Evolutionary conservation across 306 rosid species (phyloP), one percentile per base, ranked within the genome.

Genomic region (Cicer judaicum): DNA sequence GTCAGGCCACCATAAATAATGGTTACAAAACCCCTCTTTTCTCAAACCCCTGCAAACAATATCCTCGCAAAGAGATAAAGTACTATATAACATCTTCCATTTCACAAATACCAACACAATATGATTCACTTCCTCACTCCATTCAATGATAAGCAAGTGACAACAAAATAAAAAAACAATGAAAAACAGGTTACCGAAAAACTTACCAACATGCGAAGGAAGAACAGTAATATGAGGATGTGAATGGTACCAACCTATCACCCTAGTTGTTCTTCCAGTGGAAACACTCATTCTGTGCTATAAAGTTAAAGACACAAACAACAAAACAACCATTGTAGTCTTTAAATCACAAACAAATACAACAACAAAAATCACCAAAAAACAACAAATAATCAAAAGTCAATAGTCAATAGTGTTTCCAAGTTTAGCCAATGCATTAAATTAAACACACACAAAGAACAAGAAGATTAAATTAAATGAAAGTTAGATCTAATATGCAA

Each of bases 191-290:
- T 59, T 10, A n/a, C 16, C 53, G 48, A 19, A 77, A 75, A 18
- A 74, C 98, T 69, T 66, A 90, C 98, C 97, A 44, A 95, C 99
- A 76, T 95, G 99, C 10, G 99, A 95, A 75, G 99, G 99, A 73
- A 92, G 96, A 79, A 95, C 99, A 14, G 99, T 95, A 64, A 95
- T 95, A 84, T 92, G 99, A 70, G 99, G 99, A 79, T 95, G 99
- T 10, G 99, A 95, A 78, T 95, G 99, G 85, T 95, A 95, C 99
- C 99, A 95, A 54, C 99, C 99, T 68, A 95, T 95, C 60, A 95
- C 99, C 73, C 99, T 86, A 3, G 99, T 95, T 18, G 92, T 90
- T 80, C 89, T 89, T 66, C 99, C 98, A 1, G 92, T 76, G 42
- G 72, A 70, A 5, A 42, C 4, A 53, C 91, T 90, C 97, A 95